Conservation (phyloP, 495 filamentous ascomycete species). For the Hypoxylon lenormandii region DNA sequence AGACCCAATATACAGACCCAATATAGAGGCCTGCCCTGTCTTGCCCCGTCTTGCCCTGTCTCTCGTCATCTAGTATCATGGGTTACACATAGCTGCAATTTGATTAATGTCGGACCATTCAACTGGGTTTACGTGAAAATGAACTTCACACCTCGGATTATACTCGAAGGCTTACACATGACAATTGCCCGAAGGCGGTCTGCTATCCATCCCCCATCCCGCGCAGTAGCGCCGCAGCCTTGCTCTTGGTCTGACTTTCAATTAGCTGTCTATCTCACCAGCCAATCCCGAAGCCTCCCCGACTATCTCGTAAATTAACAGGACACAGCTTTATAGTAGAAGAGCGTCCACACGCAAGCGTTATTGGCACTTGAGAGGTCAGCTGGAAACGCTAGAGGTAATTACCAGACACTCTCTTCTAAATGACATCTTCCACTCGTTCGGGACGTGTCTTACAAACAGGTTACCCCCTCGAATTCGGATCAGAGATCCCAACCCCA, state of each 20-base stretch:
- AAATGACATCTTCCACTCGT: slow-evolving; percentile 38
- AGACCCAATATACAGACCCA: too few species aligned
- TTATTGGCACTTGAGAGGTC: slow-evolving; percentile 28
- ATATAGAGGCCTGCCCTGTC: too few species aligned
- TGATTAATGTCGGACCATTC: slow-evolving; percentile 35
- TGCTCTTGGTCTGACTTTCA: slow-evolving; percentile 40
- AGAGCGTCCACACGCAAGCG: slow-evolving; percentile 29
- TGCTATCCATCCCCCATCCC: slow-evolving; percentile 19
- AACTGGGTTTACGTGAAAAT: slow-evolving; percentile 37
- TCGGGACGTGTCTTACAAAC: slow-evolving; percentile 32
- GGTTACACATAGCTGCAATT: slow-evolving; percentile 32
- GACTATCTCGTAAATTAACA: slow-evolving; percentile 45
- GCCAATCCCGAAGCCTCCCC: slow-evolving; percentile 29
- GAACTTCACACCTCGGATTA: slow-evolving; percentile 46
- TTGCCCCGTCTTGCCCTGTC: slow-evolving; percentile 31
- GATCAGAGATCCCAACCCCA: slow-evolving; percentile 25
- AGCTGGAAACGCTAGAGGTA: slow-evolving; percentile 27
- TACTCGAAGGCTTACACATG: slow-evolving; percentile 40
- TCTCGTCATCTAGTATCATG: slow-evolving; percentile 33
- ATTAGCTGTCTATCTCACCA: slow-evolving; percentile 16
- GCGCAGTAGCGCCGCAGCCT: slow-evolving; percentile 46
- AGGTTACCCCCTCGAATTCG: slow-evolving; percentile 19
- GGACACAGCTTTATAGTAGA: slow-evolving; percentile 32
- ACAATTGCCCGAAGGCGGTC: slow-evolving; percentile 25
- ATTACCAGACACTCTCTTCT: slow-evolving; percentile 36